Percentiles rank a stretch among this genome's conserved stretches.
phyloP scores from a whole-genome alignment of 768 basidiomycete genomes.

The Gyrodon lividus region DNA sequence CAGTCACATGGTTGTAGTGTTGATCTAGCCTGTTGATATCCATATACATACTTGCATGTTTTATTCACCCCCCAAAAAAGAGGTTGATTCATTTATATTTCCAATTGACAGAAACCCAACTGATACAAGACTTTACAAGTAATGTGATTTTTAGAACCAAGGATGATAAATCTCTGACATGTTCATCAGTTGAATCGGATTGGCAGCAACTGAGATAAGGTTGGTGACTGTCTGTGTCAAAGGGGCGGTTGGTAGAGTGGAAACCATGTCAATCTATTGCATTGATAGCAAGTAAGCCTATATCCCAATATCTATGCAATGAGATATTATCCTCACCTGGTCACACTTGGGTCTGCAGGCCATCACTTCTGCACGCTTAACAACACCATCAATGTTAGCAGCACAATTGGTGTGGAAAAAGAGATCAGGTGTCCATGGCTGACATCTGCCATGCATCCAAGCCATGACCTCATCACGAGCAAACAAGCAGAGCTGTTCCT shows the following conservation, averaged over 20 bases:
- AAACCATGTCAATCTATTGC: constrained; percentile 20
- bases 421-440: constrained; percentile 56
- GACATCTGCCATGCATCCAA: constrained; percentile 62
- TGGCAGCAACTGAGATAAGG: constrained; percentile 84
- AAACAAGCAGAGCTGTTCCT: constrained; percentile 88
- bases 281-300: constrained; percentile 6
- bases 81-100: too few relatives aligned
- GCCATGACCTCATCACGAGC: constrained; percentile 88
- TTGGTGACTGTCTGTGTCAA: constrained; percentile 81
- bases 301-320: neutral
- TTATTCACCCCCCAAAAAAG: too few relatives aligned
- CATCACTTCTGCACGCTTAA: constrained; percentile 79
- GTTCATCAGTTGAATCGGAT: constrained; percentile 79
- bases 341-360: constrained; percentile 87
- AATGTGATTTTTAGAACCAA: constrained; percentile 76
- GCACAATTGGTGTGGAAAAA: constrained; percentile 59
- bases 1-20: too few relatives aligned
- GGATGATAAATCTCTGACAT: constrained; percentile 85
- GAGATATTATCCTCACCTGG: constrained; percentile 46
- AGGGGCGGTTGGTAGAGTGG: constrained; percentile 35
- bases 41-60: too few relatives aligned
- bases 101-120: too few relatives aligned
- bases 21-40: too few relatives aligned
- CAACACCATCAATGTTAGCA: constrained; percentile 63
- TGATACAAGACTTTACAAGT: too few relatives aligned